These are phyloP conservation scores for Pneumocystis murina DNA, from an alignment of 1,139 yeast species.

Conservation along the genomic window DNA sequence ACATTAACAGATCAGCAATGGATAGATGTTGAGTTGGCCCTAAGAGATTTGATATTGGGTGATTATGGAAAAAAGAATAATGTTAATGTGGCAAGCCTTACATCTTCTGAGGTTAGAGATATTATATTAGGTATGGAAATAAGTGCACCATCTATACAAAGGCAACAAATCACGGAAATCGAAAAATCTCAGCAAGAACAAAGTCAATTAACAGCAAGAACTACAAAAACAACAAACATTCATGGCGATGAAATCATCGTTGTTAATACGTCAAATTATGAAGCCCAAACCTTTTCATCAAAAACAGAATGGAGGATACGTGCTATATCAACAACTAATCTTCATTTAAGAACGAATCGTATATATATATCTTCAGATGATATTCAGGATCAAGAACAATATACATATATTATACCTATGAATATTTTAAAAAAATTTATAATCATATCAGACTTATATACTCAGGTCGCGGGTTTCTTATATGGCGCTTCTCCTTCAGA, in stretches of 20 bases:
- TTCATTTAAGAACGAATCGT: constrained; percentile 62
- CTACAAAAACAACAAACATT: constrained; percentile 72
- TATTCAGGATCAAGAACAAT: constrained; percentile 38
- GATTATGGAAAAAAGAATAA: constrained; percentile 79
- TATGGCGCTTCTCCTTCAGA: constrained; percentile 67
- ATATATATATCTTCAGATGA: constrained; percentile 54
- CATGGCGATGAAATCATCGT: constrained; percentile 95
- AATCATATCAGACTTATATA: constrained; percentile 64
- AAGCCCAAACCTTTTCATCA: constrained; percentile 68
- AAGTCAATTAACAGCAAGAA: constrained; percentile 53
- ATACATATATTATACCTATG: constrained; percentile 66
- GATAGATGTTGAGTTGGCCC: constrained; percentile 73
- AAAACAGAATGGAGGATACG: constrained; percentile 84
- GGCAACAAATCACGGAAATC: constrained; percentile 67
- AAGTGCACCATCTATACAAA: constrained; percentile 69
- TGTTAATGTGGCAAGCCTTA: constrained; percentile 71
- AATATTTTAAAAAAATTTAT: constrained; percentile 65
- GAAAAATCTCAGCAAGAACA: constrained; percentile 37
- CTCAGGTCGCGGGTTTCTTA: constrained; percentile 68
- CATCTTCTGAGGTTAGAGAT: constrained; percentile 88
- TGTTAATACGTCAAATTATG: constrained; percentile 81
- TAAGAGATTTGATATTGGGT: constrained; percentile 71
- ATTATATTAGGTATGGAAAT: constrained; percentile 89
- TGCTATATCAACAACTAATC: constrained; percentile 62
- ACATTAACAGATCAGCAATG: constrained; percentile 75